These are phyloP conservation scores for Cephalotrichum gorgonifer DNA, from an alignment of 2,329 filamentous ascomycete species.

Conservation along the genomic window DNA sequence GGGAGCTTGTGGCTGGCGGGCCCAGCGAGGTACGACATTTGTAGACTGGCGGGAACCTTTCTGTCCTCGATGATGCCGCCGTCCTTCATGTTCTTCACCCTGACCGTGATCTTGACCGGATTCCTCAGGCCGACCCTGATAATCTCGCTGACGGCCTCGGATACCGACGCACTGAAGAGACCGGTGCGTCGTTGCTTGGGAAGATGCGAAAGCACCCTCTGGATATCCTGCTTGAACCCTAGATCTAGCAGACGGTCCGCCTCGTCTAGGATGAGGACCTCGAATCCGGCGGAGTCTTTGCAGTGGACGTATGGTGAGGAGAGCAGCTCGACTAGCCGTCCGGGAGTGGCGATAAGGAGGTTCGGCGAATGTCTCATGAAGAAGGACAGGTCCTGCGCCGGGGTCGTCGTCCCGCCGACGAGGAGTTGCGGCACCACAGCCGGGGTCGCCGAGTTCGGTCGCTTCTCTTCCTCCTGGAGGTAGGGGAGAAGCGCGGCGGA, in stretches of 20 bases:
- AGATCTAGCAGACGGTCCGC: constrained; percentile 87
- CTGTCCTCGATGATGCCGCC: constrained; percentile 66
- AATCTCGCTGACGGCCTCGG: constrained; percentile 86
- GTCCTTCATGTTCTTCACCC: constrained; percentile 64
- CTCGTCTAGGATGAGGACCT: constrained; percentile 87
- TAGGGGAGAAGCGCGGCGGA: constrained; percentile 57
- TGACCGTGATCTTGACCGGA: constrained; percentile 88
- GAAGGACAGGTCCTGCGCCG: constrained; percentile 74
- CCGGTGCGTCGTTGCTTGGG: constrained; percentile 92
- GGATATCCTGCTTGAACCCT: constrained; percentile 85
- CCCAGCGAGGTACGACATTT: constrained; percentile 74
- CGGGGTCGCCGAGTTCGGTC: constrained; percentile 30
- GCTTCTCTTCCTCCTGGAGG: constrained; percentile 47
- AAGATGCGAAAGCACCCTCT: constrained; percentile 70
- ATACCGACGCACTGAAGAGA: constrained; percentile 91
- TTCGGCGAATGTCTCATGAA: constrained; percentile 84
- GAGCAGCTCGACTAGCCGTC: constrained; percentile 77
- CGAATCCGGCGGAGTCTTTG: constrained; percentile 70
- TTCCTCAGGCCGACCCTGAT: constrained; percentile 87
- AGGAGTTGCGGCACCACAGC: constrained; percentile 78
- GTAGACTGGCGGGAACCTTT: constrained; percentile 81
- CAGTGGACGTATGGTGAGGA: constrained; percentile 81
- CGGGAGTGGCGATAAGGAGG: constrained; percentile 81
- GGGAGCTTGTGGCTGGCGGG: constrained; percentile 74
- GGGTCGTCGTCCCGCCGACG: constrained; percentile 67